A percentile compares a stretch with the other conserved stretches of the same genome.
phyloP scores from a whole-genome alignment of 495 filamentous ascomycete species.

The Daldinia vernicosa region DNA sequence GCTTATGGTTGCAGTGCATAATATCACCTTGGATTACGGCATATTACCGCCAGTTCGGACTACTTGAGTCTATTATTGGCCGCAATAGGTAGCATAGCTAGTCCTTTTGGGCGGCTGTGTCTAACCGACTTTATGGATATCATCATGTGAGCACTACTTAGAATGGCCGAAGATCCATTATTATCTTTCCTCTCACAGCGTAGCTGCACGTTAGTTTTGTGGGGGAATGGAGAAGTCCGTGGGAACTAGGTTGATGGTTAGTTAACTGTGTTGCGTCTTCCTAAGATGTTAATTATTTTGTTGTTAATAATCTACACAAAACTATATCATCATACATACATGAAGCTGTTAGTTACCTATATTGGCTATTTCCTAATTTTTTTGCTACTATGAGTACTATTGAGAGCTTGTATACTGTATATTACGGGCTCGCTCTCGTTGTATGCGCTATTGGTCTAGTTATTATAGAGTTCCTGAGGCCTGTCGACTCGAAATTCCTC shows the following conservation, averaged over 20 bases:
- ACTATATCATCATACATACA: background rate
- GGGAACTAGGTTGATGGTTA: background rate
- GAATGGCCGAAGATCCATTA: background rate
- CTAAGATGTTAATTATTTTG: background rate
- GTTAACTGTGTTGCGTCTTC: background rate
- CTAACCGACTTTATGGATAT: background rate
- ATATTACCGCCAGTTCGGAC: background rate
- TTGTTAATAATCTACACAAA: background rate
- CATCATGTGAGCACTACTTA: background rate
- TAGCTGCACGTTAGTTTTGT: background rate
- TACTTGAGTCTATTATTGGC: background rate
- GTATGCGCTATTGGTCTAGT: background rate
- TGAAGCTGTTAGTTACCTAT: background rate
- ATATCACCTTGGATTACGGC: background rate
- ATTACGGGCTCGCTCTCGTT: background rate
- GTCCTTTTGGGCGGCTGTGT: background rate
- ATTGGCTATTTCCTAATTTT: background rate
- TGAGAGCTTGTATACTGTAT: background rate
- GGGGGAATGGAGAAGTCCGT: background rate
- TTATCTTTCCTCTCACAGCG: background rate
- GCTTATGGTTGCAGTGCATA: background rate
- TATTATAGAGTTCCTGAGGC: background rate
- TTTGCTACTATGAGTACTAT: background rate
- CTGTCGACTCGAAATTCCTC: background rate
- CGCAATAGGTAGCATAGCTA: background rate